Evolutionary conservation across 768 basidiomycete genomes (phyloP), one percentile per base, ranked within the genome.

Genomic region (Termitomyces sp.): DNA sequence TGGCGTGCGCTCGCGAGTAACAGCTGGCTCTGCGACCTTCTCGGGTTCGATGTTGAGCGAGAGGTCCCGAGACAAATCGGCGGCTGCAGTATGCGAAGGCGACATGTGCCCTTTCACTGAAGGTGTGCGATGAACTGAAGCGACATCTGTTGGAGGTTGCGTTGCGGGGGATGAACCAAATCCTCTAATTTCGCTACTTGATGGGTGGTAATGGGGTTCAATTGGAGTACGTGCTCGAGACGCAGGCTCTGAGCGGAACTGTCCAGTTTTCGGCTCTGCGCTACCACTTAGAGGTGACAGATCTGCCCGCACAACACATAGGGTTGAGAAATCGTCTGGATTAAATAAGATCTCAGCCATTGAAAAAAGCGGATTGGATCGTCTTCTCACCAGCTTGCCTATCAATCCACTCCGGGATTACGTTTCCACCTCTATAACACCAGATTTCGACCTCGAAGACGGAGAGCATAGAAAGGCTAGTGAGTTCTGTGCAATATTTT

Each of bases 391-490:
- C 80, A 59, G 81, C 79, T 16, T 81, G 73, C 56, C 89, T 75
- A 49, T 84, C 76, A 55, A 92, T 91, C 89, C 89, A 91, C 63
- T 84, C 82, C 0, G 89, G 89, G 36, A 87, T 75, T 7, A 72
- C 75, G 62, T 87, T 82, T 48, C 86, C 86, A n/a, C 89, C 89
- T 66, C 89, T 77, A 71, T 82, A 92, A 68, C 89, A 91, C 89
- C 89, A 91, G 63, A 92, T 81, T 69, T 91, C 89, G 30, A 91
- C 89, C 68, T 91, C 89, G 63, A 92, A 91, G 18, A 91, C 86
- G 14, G 87, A 88, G 5, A 91, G 77, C 64, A 89, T 86, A 4
- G 85, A 83, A 33, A 92, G 69, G 61, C 82, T 90, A 9, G 89
- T 91, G 40, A 92, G 79, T 68, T 91, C 89, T 0, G 89, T 91